phyloP scores from a whole-genome alignment of 331 rosid species.

The Telfairia occidentalis region DNA sequence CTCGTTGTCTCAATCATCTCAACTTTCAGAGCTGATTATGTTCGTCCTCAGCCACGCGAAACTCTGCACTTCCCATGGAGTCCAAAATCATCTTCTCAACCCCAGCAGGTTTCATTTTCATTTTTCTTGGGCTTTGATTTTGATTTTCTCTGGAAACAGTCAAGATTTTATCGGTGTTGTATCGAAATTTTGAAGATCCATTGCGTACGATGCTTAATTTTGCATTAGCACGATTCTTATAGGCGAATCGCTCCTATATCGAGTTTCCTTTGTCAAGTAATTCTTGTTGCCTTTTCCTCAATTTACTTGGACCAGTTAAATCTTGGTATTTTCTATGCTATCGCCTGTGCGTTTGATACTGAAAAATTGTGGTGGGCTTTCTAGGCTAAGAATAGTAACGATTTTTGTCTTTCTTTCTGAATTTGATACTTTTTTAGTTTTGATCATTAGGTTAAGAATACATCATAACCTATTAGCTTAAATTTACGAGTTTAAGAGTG shows the following conservation, averaged over 20 bases:
- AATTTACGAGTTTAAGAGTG: neutral
- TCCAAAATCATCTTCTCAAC: slow-evolving; percentile 32
- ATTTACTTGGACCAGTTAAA: neutral
- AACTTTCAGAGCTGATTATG: slow-evolving; percentile 30
- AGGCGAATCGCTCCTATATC: neutral
- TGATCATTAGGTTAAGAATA: neutral
- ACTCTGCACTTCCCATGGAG: slow-evolving; percentile 50
- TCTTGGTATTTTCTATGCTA: neutral
- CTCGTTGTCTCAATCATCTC: slow-evolving; percentile 24
- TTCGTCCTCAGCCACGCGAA: slow-evolving; percentile 69
- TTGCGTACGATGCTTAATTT: neutral
- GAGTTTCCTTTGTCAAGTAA: neutral
- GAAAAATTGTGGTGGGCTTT: neutral
- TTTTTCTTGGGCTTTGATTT: neutral
- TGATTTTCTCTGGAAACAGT: neutral
- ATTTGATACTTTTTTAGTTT: neutral
- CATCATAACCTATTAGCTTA: neutral
- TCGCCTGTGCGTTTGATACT: neutral
- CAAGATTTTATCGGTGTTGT: neutral
- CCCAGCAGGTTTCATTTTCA: slow-evolving; percentile 51
- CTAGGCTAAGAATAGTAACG: neutral
- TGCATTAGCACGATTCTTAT: neutral
- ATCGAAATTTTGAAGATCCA: neutral
- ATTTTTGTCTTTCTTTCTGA: neutral
- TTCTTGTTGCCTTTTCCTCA: neutral